Evolutionary conservation across 305 asterid genomes (phyloP).

Genomic region (Fraxinus floribunda): DNA sequence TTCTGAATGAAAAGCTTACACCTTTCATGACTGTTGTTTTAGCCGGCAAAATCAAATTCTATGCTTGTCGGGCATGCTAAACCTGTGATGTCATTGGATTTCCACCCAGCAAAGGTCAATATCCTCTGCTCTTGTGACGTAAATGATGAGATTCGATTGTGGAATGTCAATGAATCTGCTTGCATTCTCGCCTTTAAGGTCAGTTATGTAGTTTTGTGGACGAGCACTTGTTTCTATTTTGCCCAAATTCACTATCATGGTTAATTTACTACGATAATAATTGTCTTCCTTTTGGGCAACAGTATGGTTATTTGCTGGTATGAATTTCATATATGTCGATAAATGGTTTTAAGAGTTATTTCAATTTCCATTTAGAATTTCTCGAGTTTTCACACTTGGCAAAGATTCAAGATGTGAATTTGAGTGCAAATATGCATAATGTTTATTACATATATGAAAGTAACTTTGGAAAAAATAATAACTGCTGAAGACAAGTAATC

Average conservation of each 20-base stretch:
- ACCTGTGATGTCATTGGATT: slow-evolving; percentile 48
- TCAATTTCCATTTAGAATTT: background rate
- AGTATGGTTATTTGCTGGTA: background rate
- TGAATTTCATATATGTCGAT: background rate
- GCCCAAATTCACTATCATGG: background rate
- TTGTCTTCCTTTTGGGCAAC: background rate
- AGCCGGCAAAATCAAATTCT: slow-evolving; percentile 24
- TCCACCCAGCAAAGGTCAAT: slow-evolving; percentile 39
- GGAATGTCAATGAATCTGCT: slow-evolving; percentile 33
- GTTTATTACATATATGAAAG: background rate
- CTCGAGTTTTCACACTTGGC: background rate
- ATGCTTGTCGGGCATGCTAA: slow-evolving; percentile 40
- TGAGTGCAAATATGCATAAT: background rate
- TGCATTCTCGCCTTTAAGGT: slow-evolving; percentile 37
- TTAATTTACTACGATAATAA: background rate
- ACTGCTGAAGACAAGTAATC: background rate
- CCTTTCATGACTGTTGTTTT: slow-evolving; percentile 18
- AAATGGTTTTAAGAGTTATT: background rate
- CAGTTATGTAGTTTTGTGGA: slow-evolving; percentile 11
- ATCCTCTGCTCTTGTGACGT: slow-evolving; percentile 49
- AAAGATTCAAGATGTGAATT: background rate
- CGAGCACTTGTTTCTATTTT: background rate
- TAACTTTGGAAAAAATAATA: background rate
- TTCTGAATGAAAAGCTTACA: background rate
- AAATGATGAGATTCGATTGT: slow-evolving; percentile 36